Evolutionary conservation across 2,329 filamentous ascomycete species (phyloP), one percentile per base, ranked within the genome.

Genomic region (Trichoderma breve): DNA sequence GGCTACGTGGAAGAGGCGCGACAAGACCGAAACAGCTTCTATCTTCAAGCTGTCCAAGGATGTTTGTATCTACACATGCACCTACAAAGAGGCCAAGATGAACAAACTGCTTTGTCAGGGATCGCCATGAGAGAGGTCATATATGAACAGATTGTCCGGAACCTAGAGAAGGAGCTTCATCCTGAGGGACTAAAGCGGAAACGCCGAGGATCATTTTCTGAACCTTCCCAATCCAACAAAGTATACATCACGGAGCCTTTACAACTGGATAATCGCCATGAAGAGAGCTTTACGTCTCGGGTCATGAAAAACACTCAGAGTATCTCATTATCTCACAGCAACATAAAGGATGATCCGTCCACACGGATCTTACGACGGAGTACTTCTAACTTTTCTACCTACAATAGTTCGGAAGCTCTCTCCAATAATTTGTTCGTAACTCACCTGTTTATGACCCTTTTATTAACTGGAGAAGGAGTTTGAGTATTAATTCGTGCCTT

Each of bases 61-160:
- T 72, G 71, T 28, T 26, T 72, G 21, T 70, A 72, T 18, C 18
- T 72, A 24, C 71, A 72, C 18, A 70, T 61, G 47, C 47, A 63
- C 3, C 8, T 63, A 32, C 51, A 60, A 39, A 61, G 60, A 26
- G 36, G 28, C 7, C 4, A 43, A 34, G 6, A 15, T 34, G 6
- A 26, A 18, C 34, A 58, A 7, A 18, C 0, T 6, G 1, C 36
- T 57, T 55, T 51, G 12, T 36, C 71, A 8, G 39, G 43, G n/a
- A 28, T 15, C 2, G 43, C 66, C 14, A 55, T 70, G 53, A 72
- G 30, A 26, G 51, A 63, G 24, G 57, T 70, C 9, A 72, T 72
- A 9, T 72, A 72, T 18, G 66, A 72, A 24, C 66, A 72, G 18
- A 70, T 72, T 9, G 71, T 72, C 24, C 36, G 21, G 18, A 70